phyloP scores from a whole-genome alignment of 2,329 filamentous ascomycete genomes.

The Cladobotryum protrusum region DNA sequence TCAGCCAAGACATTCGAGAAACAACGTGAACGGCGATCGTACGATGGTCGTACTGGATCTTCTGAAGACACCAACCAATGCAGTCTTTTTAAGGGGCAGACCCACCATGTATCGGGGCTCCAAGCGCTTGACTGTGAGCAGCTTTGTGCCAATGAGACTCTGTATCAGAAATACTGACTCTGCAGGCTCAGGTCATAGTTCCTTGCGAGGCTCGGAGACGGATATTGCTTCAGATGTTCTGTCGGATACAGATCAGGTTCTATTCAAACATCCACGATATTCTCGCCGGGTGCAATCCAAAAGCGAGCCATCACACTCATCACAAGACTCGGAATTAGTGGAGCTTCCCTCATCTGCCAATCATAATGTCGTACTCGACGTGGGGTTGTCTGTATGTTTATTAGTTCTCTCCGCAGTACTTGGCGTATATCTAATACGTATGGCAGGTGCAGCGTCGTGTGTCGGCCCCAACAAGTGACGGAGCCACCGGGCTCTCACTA shows the following conservation, averaged over 20 bases:
- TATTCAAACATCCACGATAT: slow-evolving; percentile 31
- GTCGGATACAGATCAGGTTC: not conserved
- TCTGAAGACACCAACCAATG: not conserved
- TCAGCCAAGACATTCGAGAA: not conserved
- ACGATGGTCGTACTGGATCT: not conserved
- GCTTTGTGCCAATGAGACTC: not conserved
- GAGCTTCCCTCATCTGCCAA: not conserved
- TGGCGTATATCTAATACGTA: not conserved
- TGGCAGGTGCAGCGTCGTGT: slow-evolving; percentile 20
- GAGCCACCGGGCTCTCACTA: slow-evolving; percentile 16
- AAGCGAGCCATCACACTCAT: slow-evolving; percentile 35
- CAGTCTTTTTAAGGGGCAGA: no score
- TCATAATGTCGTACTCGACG: not conserved
- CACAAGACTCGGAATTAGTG: slow-evolving; percentile 17
- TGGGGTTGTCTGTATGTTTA: slow-evolving; percentile 7
- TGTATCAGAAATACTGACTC: not conserved
- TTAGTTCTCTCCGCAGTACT: not conserved
- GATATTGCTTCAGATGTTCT: not conserved
- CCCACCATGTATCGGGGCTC: no score
- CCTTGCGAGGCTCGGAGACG: not conserved
- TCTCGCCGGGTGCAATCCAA: slow-evolving; percentile 42
- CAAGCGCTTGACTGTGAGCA: not conserved
- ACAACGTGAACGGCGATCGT: no score
- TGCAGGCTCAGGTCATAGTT: not conserved
- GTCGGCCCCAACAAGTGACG: slow-evolving; percentile 18